A percentile compares a stretch with the other conserved stretches of the same genome.
phyloP scores from a whole-genome alignment of 768 basidiomycete species.

The Arthromyces matolae region DNA sequence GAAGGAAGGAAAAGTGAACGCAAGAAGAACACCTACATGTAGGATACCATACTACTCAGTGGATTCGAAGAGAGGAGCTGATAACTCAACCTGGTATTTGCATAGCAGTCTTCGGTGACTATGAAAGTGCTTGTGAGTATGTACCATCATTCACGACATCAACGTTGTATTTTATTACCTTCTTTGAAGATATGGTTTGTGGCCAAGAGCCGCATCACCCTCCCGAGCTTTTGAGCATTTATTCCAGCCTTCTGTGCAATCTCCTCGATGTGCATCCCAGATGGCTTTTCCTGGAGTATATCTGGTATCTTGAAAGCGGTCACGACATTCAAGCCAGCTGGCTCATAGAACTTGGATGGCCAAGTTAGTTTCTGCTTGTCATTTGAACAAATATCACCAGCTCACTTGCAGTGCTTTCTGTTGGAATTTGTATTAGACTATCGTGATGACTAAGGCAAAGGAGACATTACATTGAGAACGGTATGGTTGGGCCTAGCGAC shows the following conservation, averaged over 20 bases:
- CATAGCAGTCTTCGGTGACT: slow-evolving; percentile 36
- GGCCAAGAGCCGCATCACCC: slow-evolving; percentile 37
- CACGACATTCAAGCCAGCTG: slow-evolving; percentile 31
- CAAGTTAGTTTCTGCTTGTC: neutral
- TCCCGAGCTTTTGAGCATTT: slow-evolving; percentile 32
- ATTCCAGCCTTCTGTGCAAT: slow-evolving; percentile 28
- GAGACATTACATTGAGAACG: slow-evolving; percentile 21
- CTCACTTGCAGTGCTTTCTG: slow-evolving; percentile 8
- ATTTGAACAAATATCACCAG: neutral
- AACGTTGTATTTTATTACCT: slow-evolving; percentile 11
- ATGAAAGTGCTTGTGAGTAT: neutral
- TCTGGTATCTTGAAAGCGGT: slow-evolving; percentile 36
- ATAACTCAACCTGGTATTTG: slow-evolving; percentile 39
- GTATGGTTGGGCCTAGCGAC: slow-evolving; percentile 23
- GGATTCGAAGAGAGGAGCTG: slow-evolving; percentile 30
- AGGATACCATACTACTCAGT: slow-evolving; percentile 21
- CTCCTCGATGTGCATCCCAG: slow-evolving; percentile 33
- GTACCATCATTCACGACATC: neutral
- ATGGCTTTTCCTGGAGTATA: slow-evolving; percentile 29
- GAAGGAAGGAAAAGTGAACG: no score
- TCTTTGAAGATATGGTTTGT: slow-evolving; percentile 37
- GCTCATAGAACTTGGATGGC: slow-evolving; percentile 25
- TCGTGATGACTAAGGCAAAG: neutral
- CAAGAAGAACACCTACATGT: neutral
- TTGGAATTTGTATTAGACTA: neutral